Conservation (phyloP, 345 rosid species). For the Salix udensis region DNA sequence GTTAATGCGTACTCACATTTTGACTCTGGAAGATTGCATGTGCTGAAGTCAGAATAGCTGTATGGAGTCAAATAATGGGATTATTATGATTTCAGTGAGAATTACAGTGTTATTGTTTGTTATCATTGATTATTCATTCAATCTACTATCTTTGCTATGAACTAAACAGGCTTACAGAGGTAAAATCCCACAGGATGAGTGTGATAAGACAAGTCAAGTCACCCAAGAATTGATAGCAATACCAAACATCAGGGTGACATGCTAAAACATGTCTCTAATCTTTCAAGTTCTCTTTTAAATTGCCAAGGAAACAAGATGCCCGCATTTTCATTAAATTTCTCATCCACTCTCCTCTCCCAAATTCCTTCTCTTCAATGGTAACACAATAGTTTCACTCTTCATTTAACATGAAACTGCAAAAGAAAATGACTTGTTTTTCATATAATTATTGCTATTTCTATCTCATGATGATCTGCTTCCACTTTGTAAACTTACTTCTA, state of each 20-base stretch:
- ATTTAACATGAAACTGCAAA: neutral
- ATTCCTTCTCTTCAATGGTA: neutral
- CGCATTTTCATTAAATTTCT: neutral
- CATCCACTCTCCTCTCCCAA: neutral
- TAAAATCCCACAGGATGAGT: neutral
- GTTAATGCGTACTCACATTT: constrained; percentile 50
- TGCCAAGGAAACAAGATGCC: neutral
- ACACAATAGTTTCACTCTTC: neutral
- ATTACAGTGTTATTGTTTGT: neutral
- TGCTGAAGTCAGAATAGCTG: constrained; percentile 90
- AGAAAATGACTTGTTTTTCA: neutral
- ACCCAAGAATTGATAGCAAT: neutral
- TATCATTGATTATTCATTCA: neutral
- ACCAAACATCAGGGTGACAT: neutral
- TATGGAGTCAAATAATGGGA: constrained; percentile 25
- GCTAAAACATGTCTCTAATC: neutral
- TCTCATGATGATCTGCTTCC: neutral
- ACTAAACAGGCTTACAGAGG: neutral
- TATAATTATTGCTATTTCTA: neutral
- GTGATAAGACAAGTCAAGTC: neutral
- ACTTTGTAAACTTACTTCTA: neutral
- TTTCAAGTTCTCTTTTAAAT: neutral
- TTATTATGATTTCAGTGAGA: neutral
- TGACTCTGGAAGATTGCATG: constrained; percentile 72
- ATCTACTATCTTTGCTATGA: neutral